phyloP scores from a whole-genome alignment of 768 basidiomycete species.

The Lactifluus subvellereus region DNA sequence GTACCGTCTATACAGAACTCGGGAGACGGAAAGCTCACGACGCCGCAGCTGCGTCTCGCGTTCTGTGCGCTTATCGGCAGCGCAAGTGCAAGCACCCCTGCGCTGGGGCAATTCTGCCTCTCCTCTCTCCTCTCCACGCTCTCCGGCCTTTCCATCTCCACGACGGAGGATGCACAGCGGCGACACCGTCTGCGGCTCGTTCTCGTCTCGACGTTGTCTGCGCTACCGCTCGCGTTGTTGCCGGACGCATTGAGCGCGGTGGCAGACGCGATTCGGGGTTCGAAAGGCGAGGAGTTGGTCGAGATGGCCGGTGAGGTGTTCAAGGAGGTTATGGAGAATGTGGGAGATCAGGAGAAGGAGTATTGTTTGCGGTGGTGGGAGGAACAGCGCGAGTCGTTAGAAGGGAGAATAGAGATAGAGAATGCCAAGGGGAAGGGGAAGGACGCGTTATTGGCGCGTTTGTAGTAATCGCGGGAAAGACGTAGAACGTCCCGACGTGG shows the following conservation, averaged over 20 bases:
- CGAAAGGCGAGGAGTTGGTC: constrained; percentile 28
- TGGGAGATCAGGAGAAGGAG: constrained; percentile 67
- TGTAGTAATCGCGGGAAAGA: not conserved
- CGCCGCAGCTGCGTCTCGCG: constrained; percentile 64
- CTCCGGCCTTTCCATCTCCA: constrained; percentile 9
- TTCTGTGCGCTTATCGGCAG: constrained; percentile 65
- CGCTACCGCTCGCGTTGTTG: constrained; percentile 54
- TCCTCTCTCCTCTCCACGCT: constrained; percentile 24
- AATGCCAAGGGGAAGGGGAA: not conserved
- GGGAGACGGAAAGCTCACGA: constrained; percentile 51
- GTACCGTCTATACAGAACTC: constrained; percentile 48
- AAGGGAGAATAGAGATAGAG: not conserved
- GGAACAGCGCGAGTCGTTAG: constrained; percentile 27
- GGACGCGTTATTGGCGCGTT: not conserved
- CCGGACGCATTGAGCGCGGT: constrained; percentile 49
- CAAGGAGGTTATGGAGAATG: constrained; percentile 54
- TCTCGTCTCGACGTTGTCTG: constrained; percentile 59
- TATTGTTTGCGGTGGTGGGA: constrained; percentile 71
- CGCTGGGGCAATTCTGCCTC: constrained; percentile 68
- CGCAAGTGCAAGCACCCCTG: constrained; percentile 38
- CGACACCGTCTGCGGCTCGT: constrained; percentile 56
- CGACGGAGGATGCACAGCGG: constrained; percentile 25
- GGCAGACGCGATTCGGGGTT: constrained; percentile 30
- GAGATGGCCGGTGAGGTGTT: constrained; percentile 56
- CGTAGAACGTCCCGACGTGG: not conserved